Percentiles rank a stretch among this genome's conserved stretches.
phyloP scores from a whole-genome alignment of 1,139 yeast species.

The Taphrina deformans region DNA sequence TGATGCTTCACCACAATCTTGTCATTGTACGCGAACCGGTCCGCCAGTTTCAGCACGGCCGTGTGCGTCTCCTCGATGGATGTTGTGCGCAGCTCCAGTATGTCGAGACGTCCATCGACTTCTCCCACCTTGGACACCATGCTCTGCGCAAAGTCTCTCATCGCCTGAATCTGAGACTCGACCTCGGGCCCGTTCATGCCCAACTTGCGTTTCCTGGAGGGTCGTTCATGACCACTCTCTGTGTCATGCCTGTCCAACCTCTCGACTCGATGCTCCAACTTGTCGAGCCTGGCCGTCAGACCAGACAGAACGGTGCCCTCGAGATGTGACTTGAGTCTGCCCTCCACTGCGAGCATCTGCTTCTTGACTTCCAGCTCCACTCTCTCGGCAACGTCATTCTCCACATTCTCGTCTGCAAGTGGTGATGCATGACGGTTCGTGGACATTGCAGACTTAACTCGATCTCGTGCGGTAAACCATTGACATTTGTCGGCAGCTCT shows the following conservation, averaged over 20 bases:
- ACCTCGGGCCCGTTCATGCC: background rate
- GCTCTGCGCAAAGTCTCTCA: background rate
- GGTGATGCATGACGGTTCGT: no score
- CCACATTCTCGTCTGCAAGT: no score
- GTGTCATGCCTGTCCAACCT: background rate
- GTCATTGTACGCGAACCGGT: background rate
- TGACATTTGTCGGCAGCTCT: no score
- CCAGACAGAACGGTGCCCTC: background rate
- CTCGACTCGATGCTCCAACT: background rate
- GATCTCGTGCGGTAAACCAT: no score
- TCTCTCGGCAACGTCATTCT: background rate
- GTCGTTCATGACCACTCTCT: background rate
- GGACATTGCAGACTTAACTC: no score
- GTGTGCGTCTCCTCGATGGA: background rate
- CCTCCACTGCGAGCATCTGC: background rate
- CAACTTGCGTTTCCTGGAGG: background rate
- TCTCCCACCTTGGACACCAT: background rate
- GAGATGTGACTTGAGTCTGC: background rate
- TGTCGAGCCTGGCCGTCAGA: background rate
- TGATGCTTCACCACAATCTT: constrained; percentile 7
- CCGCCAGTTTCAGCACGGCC: background rate
- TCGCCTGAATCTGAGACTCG: background rate
- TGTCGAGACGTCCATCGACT: constrained; percentile 5
- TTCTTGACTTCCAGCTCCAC: background rate
- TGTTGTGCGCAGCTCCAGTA: background rate